phyloP scores from a whole-genome alignment of 139 green algal species.

The Mychonastes homosphaera region DNA sequence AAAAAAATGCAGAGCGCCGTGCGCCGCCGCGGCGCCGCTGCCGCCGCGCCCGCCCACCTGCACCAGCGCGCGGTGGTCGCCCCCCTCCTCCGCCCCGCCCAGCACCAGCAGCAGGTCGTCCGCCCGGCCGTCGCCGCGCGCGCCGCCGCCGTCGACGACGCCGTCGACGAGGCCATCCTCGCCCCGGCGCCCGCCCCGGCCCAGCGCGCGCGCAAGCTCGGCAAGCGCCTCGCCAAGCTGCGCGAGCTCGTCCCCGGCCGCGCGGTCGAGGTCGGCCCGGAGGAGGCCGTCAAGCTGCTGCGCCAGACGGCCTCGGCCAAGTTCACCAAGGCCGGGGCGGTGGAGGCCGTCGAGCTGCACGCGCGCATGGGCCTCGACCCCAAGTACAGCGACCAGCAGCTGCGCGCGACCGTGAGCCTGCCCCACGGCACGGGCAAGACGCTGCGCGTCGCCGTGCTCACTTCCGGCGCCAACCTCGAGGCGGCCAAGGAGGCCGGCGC shows the following conservation, averaged over 20 bases:
- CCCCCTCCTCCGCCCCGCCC: too few relatives aligned
- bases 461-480: conserved; percentile 67
- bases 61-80: too few relatives aligned
- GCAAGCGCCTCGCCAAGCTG: conserved; percentile 33
- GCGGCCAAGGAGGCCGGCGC: conserved; percentile 80
- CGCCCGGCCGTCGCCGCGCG: too few relatives aligned
- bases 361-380: conserved; percentile 71
- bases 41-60: too few relatives aligned
- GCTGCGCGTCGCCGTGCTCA: conserved; percentile 88
- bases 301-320: conserved; percentile 71
- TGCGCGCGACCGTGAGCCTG: conserved; percentile 90
- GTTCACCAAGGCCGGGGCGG: conserved; percentile 95
- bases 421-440: conserved; percentile 90
- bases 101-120: too few relatives aligned
- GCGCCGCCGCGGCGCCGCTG: too few relatives aligned
- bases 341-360: conserved; percentile 93
- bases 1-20: too few relatives aligned
- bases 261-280: conserved; percentile 37
- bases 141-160: not conserved
- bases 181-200: conserved; percentile 3
- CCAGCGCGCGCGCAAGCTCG: conserved; percentile 19
- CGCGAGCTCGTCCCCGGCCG: too few relatives aligned
- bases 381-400: conserved; percentile 97
- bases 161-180: conserved; percentile 1
- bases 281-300: conserved; percentile 56